Base-by-base conservation (phyloP, 305 asterid genomes). In the Ilex paraguariensis region DNA sequence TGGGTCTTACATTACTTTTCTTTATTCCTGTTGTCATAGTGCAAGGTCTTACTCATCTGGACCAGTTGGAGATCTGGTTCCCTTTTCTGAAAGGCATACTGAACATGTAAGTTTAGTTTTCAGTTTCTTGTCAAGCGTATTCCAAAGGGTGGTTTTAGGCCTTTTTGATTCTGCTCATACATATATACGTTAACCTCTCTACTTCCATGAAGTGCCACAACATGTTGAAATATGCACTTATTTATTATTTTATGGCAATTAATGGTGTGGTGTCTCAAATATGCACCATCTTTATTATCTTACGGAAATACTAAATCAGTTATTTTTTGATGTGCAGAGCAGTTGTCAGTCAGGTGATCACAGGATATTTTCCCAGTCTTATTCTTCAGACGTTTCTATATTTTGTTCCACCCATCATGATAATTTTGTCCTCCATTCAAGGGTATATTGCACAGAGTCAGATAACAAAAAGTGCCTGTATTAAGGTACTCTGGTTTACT, bases 341-440 rank as follows among this genome's bases (percentile, higher is more conserved):
- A 52, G 55, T 90, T 63, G 73, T 93, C 70, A 80, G 95, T 80
- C 89, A 81, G 79, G 85, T 90, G 69, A 65, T 90, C 59, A 93
- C 99, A 10, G 99, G 99, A 69, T 93, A 93, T 86, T 82, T 93
- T 71, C 99, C 99, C 16, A 93, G 97, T 82, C 87, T 87, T 67
- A 78, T 93, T 65, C 97, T 93, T 65, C 87, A 86, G 74, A 49
- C 61, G 74, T 90, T 90, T 72, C 74, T 84, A 51, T 75, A 78
- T 60, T 62, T 82, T 21, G 81, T 93, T 67, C 99, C 97, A 46
- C 88, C 95, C 30, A 75, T 83, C 73, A 87, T 93, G 97, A 54
- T 90, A 33, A 73, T 83, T 75, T 77, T 93, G 31, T 87, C 99
- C 68, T 87, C 96, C 52, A 74, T 90, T 67, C 96, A 93, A 85